Conservation (phyloP, 1,139 yeast genomes). For the Kurtzmaniella natalensis region DNA sequence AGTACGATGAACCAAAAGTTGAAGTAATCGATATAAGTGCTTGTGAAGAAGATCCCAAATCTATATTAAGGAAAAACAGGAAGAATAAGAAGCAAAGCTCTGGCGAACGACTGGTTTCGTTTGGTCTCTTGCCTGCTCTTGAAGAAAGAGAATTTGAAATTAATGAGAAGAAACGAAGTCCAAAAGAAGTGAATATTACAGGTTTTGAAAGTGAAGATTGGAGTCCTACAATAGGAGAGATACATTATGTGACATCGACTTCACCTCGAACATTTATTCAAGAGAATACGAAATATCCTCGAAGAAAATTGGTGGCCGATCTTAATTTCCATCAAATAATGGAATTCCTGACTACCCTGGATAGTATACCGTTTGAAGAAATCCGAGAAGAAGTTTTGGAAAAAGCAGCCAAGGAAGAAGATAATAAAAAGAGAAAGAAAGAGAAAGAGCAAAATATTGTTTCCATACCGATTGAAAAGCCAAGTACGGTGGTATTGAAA, state of each 20-base stretch:
- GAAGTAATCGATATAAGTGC: slow-evolving; percentile 25
- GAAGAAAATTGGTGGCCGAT: slow-evolving; percentile 24
- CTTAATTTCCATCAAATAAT: slow-evolving; percentile 23
- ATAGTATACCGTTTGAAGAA: not conserved
- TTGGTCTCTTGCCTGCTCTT: slow-evolving; percentile 15
- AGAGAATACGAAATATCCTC: slow-evolving; percentile 16
- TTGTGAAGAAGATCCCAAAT: slow-evolving; percentile 15
- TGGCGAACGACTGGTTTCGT: slow-evolving; percentile 6
- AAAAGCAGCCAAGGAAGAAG: too few species aligned
- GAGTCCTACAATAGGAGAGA: slow-evolving; percentile 5
- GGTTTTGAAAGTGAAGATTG: slow-evolving; percentile 6
- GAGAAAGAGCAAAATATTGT: not conserved
- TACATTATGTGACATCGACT: slow-evolving; percentile 19
- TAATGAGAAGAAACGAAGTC: slow-evolving; percentile 1
- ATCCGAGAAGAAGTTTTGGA: not conserved
- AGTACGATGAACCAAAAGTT: slow-evolving; percentile 10
- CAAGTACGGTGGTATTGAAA: not conserved
- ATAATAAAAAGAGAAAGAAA: slow-evolving; percentile 4
- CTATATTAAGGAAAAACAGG: slow-evolving; percentile 11
- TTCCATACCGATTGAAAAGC: not conserved
- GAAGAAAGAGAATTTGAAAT: slow-evolving; percentile 11
- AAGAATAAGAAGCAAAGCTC: slow-evolving; percentile 1
- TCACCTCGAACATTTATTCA: slow-evolving; percentile 22
- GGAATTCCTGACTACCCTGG: slow-evolving; percentile 2
- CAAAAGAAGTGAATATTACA: slow-evolving; percentile 4